Evolutionary conservation across 371 early-diverging fungal species (phyloP).

Genomic region (Umbelopsis sp.): DNA sequence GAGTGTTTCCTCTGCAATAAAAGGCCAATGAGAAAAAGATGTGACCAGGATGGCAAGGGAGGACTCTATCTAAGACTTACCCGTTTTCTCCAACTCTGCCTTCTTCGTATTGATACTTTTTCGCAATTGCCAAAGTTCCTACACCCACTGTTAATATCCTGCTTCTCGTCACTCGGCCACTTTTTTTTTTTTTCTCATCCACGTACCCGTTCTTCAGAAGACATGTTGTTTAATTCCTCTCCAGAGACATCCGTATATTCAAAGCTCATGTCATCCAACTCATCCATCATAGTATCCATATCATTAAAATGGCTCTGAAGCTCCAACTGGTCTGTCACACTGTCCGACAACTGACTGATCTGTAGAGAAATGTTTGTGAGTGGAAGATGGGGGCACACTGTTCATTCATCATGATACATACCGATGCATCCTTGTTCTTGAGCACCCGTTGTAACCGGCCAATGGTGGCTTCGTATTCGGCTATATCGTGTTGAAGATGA

Average conservation of each 20-base stretch:
- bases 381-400: background rate
- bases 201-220: slow-evolving; percentile 5
- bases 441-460: background rate
- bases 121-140: slow-evolving; percentile 1
- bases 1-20: background rate
- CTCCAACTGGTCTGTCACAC: background rate
- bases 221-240: background rate
- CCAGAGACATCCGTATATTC: slow-evolving; percentile 14
- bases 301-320: slow-evolving; percentile 5
- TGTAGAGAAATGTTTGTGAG: background rate
- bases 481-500: slow-evolving; percentile 1
- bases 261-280: slow-evolving; percentile 4
- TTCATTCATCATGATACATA: background rate
- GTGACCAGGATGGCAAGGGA: too few relatives aligned
- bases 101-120: background rate
- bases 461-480: background rate
- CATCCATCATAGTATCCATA: background rate
- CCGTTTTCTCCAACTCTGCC: background rate
- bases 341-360: slow-evolving; percentile 4
- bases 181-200: background rate
- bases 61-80: background rate
- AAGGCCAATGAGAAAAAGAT: background rate
- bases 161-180: background rate
- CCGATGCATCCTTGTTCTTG: background rate
- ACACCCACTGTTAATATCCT: background rate